phyloP scores from a whole-genome alignment of 306 rosid genomes.

The Castanospermum australe region DNA sequence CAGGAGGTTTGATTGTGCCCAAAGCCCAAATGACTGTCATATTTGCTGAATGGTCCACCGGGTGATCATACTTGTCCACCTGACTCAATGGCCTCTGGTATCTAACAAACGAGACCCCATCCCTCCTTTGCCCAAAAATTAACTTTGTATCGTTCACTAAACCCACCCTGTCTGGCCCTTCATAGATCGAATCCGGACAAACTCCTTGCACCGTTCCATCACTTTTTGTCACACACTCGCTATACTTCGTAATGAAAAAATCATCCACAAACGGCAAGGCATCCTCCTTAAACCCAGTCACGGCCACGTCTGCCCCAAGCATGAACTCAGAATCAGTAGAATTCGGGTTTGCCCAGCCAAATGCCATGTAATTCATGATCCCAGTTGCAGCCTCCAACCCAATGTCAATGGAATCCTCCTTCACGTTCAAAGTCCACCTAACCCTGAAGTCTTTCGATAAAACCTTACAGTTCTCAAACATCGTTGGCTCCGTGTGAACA shows the following conservation, averaged over 20 bases:
- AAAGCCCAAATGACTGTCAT: conserved; percentile 90
- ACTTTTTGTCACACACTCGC: conserved; percentile 53
- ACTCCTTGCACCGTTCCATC: conserved; percentile 67
- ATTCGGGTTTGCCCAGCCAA: conserved; percentile 79
- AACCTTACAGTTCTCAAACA: conserved; percentile 75
- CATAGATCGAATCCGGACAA: conserved; percentile 76
- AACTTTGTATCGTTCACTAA: conserved; percentile 57
- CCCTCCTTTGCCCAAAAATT: conserved; percentile 73
- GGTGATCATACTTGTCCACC: conserved; percentile 64
- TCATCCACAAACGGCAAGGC: conserved; percentile 76
- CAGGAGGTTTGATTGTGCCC: conserved; percentile 76
- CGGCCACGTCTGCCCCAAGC: conserved; percentile 80
- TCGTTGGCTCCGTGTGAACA: conserved; percentile 49
- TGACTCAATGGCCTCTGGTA: conserved; percentile 64
- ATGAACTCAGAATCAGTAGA: conserved; percentile 49
- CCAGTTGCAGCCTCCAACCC: conserved; percentile 83
- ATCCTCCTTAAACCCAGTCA: conserved; percentile 72
- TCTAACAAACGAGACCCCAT: conserved; percentile 71
- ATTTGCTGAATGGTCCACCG: conserved; percentile 47
- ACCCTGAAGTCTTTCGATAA: conserved; percentile 55
- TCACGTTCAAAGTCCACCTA: conserved; percentile 67
- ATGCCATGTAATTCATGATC: conserved; percentile 73
- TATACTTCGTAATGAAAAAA: conserved; percentile 67
- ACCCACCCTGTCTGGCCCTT: conserved; percentile 39
- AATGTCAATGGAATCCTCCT: conserved; percentile 55